phyloP scores from a whole-genome alignment of 345 rosid genomes.

The Alliaria petiolata region DNA sequence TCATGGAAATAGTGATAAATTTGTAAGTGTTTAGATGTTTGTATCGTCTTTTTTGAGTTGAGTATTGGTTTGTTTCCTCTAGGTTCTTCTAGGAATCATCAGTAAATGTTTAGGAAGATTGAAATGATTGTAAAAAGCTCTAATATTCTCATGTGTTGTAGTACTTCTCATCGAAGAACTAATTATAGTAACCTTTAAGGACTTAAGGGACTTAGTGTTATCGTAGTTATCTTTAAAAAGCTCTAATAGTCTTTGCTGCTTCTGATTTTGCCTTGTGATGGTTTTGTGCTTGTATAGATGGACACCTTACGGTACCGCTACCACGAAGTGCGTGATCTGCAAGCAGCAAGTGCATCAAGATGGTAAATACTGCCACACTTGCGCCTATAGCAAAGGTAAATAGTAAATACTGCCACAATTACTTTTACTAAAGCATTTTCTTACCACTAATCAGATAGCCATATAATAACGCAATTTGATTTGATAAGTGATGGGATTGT shows the following conservation, averaged over 20 bases:
- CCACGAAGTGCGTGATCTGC: conserved; percentile 87
- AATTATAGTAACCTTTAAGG: neutral
- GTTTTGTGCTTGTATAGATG: conserved; percentile 47
- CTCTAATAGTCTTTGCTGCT: too few species aligned
- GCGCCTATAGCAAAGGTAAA: conserved; percentile 93
- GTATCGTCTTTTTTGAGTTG: neutral
- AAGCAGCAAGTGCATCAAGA: conserved; percentile 99
- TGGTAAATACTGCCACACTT: conserved; percentile 94
- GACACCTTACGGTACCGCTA: conserved; percentile 86
- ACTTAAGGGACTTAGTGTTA: neutral
- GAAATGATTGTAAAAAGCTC: neutral
- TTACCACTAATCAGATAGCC: too few species aligned
- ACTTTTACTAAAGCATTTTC: neutral
- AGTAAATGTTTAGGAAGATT: neutral
- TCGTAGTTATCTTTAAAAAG: neutral
- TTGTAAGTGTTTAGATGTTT: neutral
- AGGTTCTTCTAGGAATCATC: neutral
- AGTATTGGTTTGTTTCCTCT: neutral
- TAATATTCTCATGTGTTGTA: too few species aligned
- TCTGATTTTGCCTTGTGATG: neutral
- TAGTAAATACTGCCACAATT: neutral
- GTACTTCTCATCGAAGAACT: neutral
- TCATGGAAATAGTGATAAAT: neutral
- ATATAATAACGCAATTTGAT: too few species aligned
- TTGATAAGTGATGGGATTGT: neutral